Evolutionary conservation across 2,329 filamentous ascomycete genomes (phyloP).

Genomic region (Hirsutella rhossiliensis): DNA sequence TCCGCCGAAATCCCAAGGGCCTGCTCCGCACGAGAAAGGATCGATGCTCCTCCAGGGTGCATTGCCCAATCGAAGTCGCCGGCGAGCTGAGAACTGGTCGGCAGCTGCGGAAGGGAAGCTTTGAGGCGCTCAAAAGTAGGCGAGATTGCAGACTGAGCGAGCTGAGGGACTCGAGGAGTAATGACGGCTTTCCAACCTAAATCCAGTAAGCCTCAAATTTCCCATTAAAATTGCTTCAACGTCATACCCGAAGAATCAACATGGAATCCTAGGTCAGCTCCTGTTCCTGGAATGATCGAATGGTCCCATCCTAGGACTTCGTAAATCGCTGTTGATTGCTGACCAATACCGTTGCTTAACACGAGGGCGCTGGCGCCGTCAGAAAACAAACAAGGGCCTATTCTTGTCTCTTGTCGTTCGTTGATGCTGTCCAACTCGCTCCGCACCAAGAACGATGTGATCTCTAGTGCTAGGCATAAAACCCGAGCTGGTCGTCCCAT

Average conservation of each 20-base stretch:
- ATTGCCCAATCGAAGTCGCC: slow-evolving; percentile 61
- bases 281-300: slow-evolving; percentile 47
- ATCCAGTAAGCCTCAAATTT: too few relatives aligned
- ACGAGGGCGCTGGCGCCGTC: slow-evolving; percentile 58
- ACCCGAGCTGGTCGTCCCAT: slow-evolving; percentile 48
- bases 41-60: slow-evolving; percentile 57
- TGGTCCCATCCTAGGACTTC: slow-evolving; percentile 56
- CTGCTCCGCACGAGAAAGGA: slow-evolving; percentile 50
- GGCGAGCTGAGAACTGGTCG: slow-evolving; percentile 30
- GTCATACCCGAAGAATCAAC: slow-evolving; percentile 45
- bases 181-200: too few relatives aligned
- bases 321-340: slow-evolving; percentile 32
- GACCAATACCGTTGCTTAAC: slow-evolving; percentile 50
- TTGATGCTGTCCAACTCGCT: slow-evolving; percentile 54
- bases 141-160: slow-evolving; percentile 34
- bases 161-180: too few relatives aligned
- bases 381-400: slow-evolving; percentile 55
- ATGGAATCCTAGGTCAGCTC: slow-evolving; percentile 52
- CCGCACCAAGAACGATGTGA: slow-evolving; percentile 47
- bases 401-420: slow-evolving; percentile 45
- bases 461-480: slow-evolving; percentile 52
- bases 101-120: too few relatives aligned
- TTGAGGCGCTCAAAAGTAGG: slow-evolving; percentile 44
- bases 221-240: too few relatives aligned
- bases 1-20: slow-evolving; percentile 38